These are phyloP conservation scores for Paramecium bursaria DNA, from an alignment of 73 alveolate species.

Conservation along the genomic window DNA sequence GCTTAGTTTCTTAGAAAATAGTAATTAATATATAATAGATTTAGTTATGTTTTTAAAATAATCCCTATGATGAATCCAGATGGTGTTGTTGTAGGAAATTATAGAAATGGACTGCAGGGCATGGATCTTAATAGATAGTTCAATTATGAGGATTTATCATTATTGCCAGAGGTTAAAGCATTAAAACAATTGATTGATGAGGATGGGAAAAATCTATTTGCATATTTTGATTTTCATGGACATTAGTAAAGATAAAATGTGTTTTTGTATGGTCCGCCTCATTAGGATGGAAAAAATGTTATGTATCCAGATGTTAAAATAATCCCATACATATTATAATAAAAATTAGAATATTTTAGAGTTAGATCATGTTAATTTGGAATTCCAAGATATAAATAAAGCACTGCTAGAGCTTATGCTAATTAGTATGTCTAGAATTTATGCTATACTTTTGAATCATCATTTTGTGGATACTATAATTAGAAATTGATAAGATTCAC, in stretches of 20 bases:
- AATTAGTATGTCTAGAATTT: conserved; percentile 4
- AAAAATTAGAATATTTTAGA: conserved; percentile 39
- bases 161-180: conserved; percentile 67
- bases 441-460: conserved; percentile 46
- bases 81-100: conserved; percentile 68
- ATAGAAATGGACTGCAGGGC: conserved; percentile 66
- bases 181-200: conserved; percentile 51
- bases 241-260: conserved; percentile 78
- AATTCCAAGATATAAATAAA: conserved; percentile 11
- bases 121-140: conserved; percentile 66
- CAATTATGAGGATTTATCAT: conserved; percentile 25
- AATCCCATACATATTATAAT: conserved; percentile 4
- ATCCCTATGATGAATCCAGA: conserved; percentile 69
- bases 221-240: conserved; percentile 82
- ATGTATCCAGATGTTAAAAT: not conserved
- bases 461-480: conserved; percentile 47
- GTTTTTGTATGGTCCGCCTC: conserved; percentile 84
- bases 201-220: conserved; percentile 66
- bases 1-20: conserved; percentile 58
- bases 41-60: conserved; percentile 44
- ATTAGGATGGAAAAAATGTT: not conserved
- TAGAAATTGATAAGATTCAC: not conserved
- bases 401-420: conserved; percentile 60
- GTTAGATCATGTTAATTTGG: conserved; percentile 52
- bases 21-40: conserved; percentile 4